Conservation (phyloP, 2,329 filamentous ascomycete species). For the Fusarium sp. region DNA sequence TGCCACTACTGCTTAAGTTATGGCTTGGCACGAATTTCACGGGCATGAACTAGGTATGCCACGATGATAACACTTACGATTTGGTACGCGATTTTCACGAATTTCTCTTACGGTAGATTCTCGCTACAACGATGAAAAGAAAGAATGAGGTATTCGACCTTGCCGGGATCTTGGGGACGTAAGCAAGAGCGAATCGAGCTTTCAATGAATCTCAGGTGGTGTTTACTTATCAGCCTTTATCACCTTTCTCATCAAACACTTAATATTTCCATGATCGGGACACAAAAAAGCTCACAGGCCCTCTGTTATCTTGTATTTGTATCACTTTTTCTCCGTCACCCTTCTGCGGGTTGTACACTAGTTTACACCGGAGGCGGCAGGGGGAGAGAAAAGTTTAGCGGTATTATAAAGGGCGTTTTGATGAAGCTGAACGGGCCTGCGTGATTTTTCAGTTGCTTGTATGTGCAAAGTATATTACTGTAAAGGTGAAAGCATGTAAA, state of each 20-base stretch:
- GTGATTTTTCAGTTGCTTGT: conserved; percentile 4
- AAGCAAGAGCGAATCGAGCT: conserved; percentile 43
- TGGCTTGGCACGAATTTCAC: conserved; percentile 41
- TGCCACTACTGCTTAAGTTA: conserved; percentile 48
- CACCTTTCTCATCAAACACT: conserved; percentile 45
- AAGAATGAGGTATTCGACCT: conserved; percentile 41
- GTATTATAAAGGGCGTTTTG: conserved; percentile 49
- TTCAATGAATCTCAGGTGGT: conserved; percentile 43
- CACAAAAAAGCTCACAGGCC: conserved; percentile 42
- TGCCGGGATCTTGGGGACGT: conserved; percentile 42
- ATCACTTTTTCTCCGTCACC: conserved; percentile 47
- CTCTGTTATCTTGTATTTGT: conserved; percentile 50
- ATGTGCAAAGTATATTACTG: conserved; percentile 4
- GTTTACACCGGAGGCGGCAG: conserved; percentile 47
- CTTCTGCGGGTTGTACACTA: conserved; percentile 52
- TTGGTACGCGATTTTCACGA: conserved; percentile 53
- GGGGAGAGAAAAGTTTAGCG: conserved; percentile 49
- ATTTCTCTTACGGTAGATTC: conserved; percentile 53
- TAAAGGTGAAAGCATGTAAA: background rate
- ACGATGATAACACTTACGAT: conserved; percentile 52
- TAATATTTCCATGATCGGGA: conserved; percentile 47
- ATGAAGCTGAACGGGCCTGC: conserved; percentile 25
- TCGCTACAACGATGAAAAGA: conserved; percentile 47
- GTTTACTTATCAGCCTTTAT: conserved; percentile 43
- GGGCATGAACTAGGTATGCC: conserved; percentile 38